Base-by-base conservation (phyloP, 169 alveolate species). In the Miamiensis avidus region DNA sequence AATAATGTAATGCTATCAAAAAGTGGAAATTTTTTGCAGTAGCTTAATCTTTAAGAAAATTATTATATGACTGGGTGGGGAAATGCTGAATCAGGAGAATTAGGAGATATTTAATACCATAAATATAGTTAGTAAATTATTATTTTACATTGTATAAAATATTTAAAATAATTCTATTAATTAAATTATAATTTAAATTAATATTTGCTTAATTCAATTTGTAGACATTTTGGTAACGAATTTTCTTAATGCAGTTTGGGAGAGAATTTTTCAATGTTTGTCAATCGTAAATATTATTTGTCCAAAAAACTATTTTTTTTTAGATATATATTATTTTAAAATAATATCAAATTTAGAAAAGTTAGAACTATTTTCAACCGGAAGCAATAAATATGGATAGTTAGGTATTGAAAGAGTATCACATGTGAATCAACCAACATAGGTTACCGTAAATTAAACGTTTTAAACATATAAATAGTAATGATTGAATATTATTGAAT, bases 301-400 rank as follows among this genome's bases (percentile, higher is more conserved):
- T 73, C 25, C 1, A 73, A 73, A 73, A 73, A 4, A n/a, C 20
- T 26, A 73, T 73, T 15, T 15, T 73, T 73, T 15, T 4, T 73
- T 4, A 15, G 26, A 15, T 15, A n/a, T 15, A 6, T 26, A 6
- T 73, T 73, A n/a, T 73, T 73, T 73, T n/a, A 73, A 73, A 73
- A 73, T 15, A 75, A 29, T 6, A 20, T 1, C 1, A n/a, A 31
- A 75, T 75, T 31, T n/a, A 73, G 34, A 0, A 64, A 64, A 79
- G 84, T 79, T 34, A 29, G 90, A 86, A 86, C 74, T 86, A 6
- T 29, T 74, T 30, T 86, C 93, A 1, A 83, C 89, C 75, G 96
- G 96, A 27, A 87, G 87, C 65, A 93, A 91, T 74, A 65, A 89
- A 29, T 93, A 91, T 81, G 96, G 96, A 0, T 78, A 93, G 79